phyloP scores from a whole-genome alignment of 257 asterid species.

The Solanum medicagineum region DNA sequence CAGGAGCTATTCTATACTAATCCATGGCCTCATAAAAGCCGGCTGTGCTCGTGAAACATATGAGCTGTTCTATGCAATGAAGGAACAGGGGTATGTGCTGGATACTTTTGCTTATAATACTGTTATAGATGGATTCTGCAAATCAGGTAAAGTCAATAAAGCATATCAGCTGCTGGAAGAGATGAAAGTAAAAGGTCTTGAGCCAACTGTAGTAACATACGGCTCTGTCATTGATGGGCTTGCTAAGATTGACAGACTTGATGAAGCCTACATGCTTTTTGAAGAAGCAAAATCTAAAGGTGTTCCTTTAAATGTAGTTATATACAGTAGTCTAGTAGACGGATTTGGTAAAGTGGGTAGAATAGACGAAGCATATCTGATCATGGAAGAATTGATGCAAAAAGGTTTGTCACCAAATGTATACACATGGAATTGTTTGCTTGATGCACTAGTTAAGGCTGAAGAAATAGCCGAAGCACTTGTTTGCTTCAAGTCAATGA shows the following conservation, averaged over 20 bases:
- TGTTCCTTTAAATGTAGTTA: slow-evolving; percentile 52
- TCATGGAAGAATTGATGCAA: slow-evolving; percentile 94
- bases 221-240: slow-evolving; percentile 95
- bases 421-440: slow-evolving; percentile 96
- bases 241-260: slow-evolving; percentile 92
- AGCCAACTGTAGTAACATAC: slow-evolving; percentile 76
- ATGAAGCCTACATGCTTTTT: slow-evolving; percentile 94
- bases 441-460: slow-evolving; percentile 86
- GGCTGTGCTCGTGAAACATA: slow-evolving; percentile 86
- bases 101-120: slow-evolving; percentile 86
- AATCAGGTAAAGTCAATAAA: slow-evolving; percentile 89
- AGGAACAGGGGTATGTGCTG: slow-evolving; percentile 71
- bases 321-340: slow-evolving; percentile 80
- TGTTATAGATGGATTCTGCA: slow-evolving; percentile 87
- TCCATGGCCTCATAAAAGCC: slow-evolving; percentile 76
- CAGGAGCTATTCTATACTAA: slow-evolving; percentile 82
- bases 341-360: slow-evolving; percentile 96
- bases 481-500: slow-evolving; percentile 87
- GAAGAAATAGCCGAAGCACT: slow-evolving; percentile 91
- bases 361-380: slow-evolving; percentile 87
- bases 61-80: slow-evolving; percentile 76
- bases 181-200: slow-evolving; percentile 76
- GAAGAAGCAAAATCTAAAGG: slow-evolving; percentile 94
- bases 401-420: slow-evolving; percentile 52
- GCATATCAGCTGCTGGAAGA: slow-evolving; percentile 94